Percentiles rank a stretch among this genome's conserved stretches.
These are phyloP conservation scores for Trichocladium uniseriatum DNA, from an alignment of 495 filamentous ascomycete species.

Conservation along the genomic window DNA sequence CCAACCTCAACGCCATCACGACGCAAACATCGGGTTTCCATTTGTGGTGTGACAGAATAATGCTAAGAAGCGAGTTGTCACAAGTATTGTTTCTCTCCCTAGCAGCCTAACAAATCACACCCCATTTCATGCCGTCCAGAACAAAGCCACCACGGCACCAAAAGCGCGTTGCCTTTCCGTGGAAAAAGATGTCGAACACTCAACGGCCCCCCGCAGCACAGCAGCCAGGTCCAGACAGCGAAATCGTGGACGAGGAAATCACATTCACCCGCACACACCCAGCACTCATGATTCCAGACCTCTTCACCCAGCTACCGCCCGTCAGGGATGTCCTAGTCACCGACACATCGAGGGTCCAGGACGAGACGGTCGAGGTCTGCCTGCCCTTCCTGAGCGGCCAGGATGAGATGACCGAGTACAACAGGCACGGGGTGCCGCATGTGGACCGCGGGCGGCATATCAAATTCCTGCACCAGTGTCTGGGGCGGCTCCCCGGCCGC, in stretches of 20 bases:
- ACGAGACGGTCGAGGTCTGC: constrained; percentile 56
- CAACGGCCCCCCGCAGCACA: not conserved
- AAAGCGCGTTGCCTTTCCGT: constrained; percentile 13
- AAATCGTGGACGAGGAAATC: constrained; percentile 19
- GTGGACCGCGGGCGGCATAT: constrained; percentile 64
- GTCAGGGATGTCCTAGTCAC: constrained; percentile 64
- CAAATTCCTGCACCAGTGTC: constrained; percentile 58
- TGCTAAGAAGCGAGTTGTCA: not conserved
- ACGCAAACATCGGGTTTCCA: constrained; percentile 6
- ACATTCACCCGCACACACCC: not conserved
- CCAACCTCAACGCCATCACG: constrained; percentile 5
- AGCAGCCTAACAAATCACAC: not conserved
- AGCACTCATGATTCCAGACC: constrained; percentile 43
- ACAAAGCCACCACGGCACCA: constrained; percentile 16
- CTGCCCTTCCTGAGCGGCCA: constrained; percentile 55
- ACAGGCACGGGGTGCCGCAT: constrained; percentile 60
- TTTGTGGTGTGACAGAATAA: constrained; percentile 5
- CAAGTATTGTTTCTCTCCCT: constrained; percentile 2
- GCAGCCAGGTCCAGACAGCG: constrained; percentile 1
- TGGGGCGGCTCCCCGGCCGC: constrained; percentile 53
- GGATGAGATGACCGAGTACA: constrained; percentile 39
- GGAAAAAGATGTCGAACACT: constrained; percentile 3
- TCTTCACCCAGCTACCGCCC: constrained; percentile 54
- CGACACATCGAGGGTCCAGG: constrained; percentile 55
- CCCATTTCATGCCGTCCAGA: constrained; percentile 1